Evolutionary conservation across 139 green algal genomes (phyloP), one percentile per base, ranked within the genome.

Genomic region (Parachlorella kessleri): DNA sequence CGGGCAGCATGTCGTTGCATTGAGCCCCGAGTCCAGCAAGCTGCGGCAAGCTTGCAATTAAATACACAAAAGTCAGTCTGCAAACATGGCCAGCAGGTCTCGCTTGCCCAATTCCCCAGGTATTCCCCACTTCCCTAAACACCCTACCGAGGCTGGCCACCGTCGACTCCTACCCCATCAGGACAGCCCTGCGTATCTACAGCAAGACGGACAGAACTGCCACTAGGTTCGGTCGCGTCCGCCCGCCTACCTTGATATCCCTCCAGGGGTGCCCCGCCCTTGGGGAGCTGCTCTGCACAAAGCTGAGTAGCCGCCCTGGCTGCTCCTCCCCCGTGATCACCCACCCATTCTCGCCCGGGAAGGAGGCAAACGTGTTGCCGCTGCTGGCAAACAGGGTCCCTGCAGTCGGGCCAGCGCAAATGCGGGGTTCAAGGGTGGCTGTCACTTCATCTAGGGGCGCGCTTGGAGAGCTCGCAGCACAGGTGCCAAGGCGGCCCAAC

Each of bases 271-370:
- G 4, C 1, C 53, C 55, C 14, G 79, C 70, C 8, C 55, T 39
- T n/a, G 86, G 81, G 54, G 72, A 55, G 21, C 84, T 35, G 80
- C 63, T 63, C 41, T 36, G 35, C 78, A 83, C 36, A 38, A 93
- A 94, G 32, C 75, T 85, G 38, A 90, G 33, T 39, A 92, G 75
- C 55, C 87, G 73, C 14, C 90, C 90, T 0, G 90, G 88, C 66
- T 76, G 78, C 63, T 90, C 83, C 5, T 90, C 85, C 1, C 84
- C 83, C 6, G 35, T 75, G n/a, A 94, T 92, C 18, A 93, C 79
- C 88, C 88, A 93, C 71, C 89, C 86, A 63, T 80, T 69, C 48
- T 80, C 80, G 39, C 87, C 87, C 1, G 87, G 87, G 42, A 53
- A 84, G 72, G 66, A 84, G 8, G 64, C 81, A 42, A 90, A 69